Conservation (phyloP, 805 yeast species). For the Starmerella bacillaris region DNA sequence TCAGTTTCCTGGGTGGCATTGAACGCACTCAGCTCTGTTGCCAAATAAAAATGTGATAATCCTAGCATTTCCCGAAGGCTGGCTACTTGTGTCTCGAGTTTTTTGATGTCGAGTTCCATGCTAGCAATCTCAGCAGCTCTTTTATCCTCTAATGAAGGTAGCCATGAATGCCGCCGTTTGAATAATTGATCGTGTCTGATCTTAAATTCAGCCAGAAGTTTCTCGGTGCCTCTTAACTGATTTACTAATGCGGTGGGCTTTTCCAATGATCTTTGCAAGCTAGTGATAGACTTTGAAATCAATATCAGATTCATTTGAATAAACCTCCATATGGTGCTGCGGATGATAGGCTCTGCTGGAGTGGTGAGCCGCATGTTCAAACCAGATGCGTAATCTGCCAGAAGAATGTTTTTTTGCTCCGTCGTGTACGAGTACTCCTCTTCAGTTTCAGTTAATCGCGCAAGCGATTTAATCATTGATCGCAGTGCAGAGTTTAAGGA, state of each 20-base stretch:
- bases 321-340: background rate
- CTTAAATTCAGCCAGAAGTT: background rate
- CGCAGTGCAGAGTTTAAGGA: constrained; percentile 8
- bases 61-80: constrained; percentile 20
- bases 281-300: background rate
- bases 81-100: constrained; percentile 18
- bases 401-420: background rate
- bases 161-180: constrained; percentile 18
- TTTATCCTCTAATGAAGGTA: constrained; percentile 21
- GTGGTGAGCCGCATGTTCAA: background rate
- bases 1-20: constrained; percentile 22
- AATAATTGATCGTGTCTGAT: background rate
- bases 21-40: constrained; percentile 24
- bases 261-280: background rate
- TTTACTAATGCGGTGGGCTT: background rate
- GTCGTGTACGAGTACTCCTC: background rate
- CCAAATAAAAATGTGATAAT: constrained; percentile 23
- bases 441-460: background rate
- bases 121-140: constrained; percentile 21
- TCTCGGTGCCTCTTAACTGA: background rate
- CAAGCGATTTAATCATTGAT: background rate
- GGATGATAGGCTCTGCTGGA: background rate
- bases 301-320: background rate
- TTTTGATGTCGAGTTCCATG: constrained; percentile 19
- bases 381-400: background rate